Conservation (phyloP, 306 rosid species). For the Leucaena leucocephala region DNA sequence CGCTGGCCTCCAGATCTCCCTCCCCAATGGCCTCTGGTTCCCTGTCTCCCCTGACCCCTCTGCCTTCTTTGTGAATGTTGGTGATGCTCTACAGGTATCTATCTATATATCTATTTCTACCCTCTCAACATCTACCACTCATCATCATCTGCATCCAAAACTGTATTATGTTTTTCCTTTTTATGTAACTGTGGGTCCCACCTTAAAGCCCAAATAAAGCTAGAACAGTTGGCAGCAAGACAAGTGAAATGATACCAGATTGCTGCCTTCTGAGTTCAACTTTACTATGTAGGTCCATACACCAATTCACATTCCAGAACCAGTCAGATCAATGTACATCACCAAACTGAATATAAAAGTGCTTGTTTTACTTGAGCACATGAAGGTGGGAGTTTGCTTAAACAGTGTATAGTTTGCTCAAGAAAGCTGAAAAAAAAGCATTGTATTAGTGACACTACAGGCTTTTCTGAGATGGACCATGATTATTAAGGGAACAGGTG, state of each 20-base stretch:
- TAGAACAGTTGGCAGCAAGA: conserved; percentile 32
- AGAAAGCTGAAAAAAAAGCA: too few relatives aligned
- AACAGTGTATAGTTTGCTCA: background rate
- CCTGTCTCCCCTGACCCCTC: conserved; percentile 73
- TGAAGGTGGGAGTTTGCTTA: background rate
- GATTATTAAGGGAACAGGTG: background rate
- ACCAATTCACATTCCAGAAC: conserved; percentile 18
- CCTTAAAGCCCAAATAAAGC: background rate
- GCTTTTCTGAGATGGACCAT: background rate
- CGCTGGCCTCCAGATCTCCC: conserved; percentile 74
- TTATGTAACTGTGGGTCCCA: background rate
- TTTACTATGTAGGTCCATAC: conserved; percentile 1
- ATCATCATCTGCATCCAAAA: background rate
- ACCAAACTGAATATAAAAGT: conserved; percentile 1
- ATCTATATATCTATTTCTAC: background rate
- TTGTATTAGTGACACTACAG: background rate
- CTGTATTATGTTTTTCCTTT: background rate
- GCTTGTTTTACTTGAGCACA: background rate
- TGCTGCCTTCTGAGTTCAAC: conserved; percentile 29
- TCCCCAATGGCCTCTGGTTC: conserved; percentile 65
- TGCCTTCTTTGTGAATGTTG: conserved; percentile 75
- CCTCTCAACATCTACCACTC: background rate
- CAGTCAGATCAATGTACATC: too few relatives aligned
- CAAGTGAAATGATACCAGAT: conserved; percentile 34
- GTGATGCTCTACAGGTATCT: conserved; percentile 70